Evolutionary conservation across 306 rosid genomes (phyloP).

Genomic region (Lablab purpureus): DNA sequence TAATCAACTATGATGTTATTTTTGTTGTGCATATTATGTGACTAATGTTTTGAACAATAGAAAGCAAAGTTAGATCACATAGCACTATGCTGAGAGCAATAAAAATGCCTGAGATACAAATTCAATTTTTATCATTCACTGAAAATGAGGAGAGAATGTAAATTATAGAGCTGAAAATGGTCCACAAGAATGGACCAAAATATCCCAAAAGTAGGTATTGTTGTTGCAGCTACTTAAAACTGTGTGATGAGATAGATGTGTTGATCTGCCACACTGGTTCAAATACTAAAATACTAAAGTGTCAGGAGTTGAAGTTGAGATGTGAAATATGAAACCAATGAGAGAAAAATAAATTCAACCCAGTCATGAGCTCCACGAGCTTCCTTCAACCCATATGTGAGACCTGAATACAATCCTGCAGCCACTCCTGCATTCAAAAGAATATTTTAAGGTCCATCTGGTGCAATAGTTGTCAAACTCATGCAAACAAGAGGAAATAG

Average conservation of each 20-base stretch:
- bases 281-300: not conserved
- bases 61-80: not conserved
- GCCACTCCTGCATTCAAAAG: slow-evolving; percentile 71
- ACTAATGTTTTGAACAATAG: not conserved
- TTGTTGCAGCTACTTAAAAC: not conserved
- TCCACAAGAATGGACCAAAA: slow-evolving; percentile 26
- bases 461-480: not conserved
- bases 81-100: not conserved
- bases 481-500: not conserved
- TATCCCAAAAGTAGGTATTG: not conserved
- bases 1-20: not conserved
- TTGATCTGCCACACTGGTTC: not conserved
- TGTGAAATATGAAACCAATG: not conserved
- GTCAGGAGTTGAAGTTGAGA: not conserved
- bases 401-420: slow-evolving; percentile 94
- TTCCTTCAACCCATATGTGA: slow-evolving; percentile 88
- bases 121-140: not conserved
- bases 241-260: not conserved
- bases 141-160: not conserved
- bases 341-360: slow-evolving; percentile 56
- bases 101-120: not conserved
- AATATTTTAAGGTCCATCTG: slow-evolving; percentile 5
- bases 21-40: not conserved
- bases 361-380: slow-evolving; percentile 96
- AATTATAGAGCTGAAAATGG: not conserved